Evolutionary conservation across 1,139 yeast species (phyloP).

Genomic region (Yamadazyma songkhlaensis): DNA sequence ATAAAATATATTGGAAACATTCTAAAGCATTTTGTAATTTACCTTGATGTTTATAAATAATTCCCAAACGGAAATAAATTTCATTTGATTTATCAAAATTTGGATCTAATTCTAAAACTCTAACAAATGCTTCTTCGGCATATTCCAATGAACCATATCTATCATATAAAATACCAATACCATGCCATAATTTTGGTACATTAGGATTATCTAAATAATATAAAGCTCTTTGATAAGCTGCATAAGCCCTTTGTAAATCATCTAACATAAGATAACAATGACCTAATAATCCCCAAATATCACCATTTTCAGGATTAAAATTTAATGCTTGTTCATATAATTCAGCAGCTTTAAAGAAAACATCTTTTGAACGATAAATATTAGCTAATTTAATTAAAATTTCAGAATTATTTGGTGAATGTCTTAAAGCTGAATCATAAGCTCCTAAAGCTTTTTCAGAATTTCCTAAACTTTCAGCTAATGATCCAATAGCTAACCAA

Average conservation of each 20-base stretch:
- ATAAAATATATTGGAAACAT: slow-evolving; percentile 87
- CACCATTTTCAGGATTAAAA: slow-evolving; percentile 85
- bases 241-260: slow-evolving; percentile 91
- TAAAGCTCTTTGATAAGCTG: slow-evolving; percentile 94
- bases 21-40: slow-evolving; percentile 85
- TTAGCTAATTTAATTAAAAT: slow-evolving; percentile 85
- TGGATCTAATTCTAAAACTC: slow-evolving; percentile 93
- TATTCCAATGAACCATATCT: slow-evolving; percentile 93
- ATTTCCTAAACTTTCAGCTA: slow-evolving; percentile 89
- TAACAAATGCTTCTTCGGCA: slow-evolving; percentile 97
- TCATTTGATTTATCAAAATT: slow-evolving; percentile 95
- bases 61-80: slow-evolving; percentile 94
- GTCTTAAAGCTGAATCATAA: slow-evolving; percentile 86
- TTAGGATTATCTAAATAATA: slow-evolving; percentile 89
- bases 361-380: slow-evolving; percentile 82
- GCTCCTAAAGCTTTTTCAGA: slow-evolving; percentile 86
- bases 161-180: slow-evolving; percentile 93
- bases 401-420: slow-evolving; percentile 81
- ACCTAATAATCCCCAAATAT: slow-evolving; percentile 95
- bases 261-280: slow-evolving; percentile 97
- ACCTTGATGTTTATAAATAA: slow-evolving; percentile 92
- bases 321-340: slow-evolving; percentile 83
- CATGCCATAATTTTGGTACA: slow-evolving; percentile 97
- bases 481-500: slow-evolving; percentile 88
- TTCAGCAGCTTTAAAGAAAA: slow-evolving; percentile 91